Percentiles rank a stretch among this genome's conserved stretches.
Conservation (phyloP, 2,329 filamentous ascomycete species). For the Pseudocercospora cruenta region DNA sequence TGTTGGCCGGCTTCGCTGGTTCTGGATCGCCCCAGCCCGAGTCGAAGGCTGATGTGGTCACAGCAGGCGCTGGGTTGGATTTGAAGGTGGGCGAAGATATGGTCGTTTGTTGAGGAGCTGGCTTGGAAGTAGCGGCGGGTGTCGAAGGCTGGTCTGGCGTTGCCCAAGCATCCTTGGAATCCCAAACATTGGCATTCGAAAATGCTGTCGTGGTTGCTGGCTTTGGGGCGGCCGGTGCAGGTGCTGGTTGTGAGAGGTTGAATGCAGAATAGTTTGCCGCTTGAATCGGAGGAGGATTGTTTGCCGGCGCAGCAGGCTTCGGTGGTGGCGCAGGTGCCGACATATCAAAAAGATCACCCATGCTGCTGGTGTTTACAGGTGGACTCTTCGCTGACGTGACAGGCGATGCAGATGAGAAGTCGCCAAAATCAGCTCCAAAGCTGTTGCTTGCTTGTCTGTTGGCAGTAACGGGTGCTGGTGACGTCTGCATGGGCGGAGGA, state of each 20-base stretch:
- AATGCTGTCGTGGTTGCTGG: slow-evolving; percentile 13
- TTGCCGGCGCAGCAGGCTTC: slow-evolving; percentile 35
- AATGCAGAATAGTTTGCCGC: slow-evolving; percentile 61
- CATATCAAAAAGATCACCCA: slow-evolving; percentile 84
- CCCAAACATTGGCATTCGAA: slow-evolving; percentile 68
- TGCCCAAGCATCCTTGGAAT: slow-evolving; percentile 79
- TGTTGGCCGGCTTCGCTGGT: slow-evolving; percentile 52
- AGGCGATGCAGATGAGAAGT: slow-evolving; percentile 66
- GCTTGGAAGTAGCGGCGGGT: slow-evolving; percentile 40
- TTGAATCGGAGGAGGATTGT: slow-evolving; percentile 38
- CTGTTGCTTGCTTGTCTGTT: slow-evolving; percentile 57
- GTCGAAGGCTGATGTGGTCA: slow-evolving; percentile 46
- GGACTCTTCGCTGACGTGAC: slow-evolving; percentile 46
- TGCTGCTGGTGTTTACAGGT: slow-evolving; percentile 54
- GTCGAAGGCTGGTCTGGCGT: slow-evolving; percentile 57
- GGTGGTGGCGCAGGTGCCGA: slow-evolving; percentile 45
- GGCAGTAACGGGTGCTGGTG: slow-evolving; percentile 43
- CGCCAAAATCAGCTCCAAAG: slow-evolving; percentile 49
- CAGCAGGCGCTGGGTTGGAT: slow-evolving; percentile 38
- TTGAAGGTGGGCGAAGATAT: slow-evolving; percentile 51
- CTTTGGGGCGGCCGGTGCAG: slow-evolving; percentile 44
- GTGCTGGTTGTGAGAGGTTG: slow-evolving; percentile 66
- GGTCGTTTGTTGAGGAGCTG: slow-evolving; percentile 40
- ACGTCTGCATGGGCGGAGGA: slow-evolving; percentile 44
- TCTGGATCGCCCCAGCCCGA: slow-evolving; percentile 67